phyloP scores from a whole-genome alignment of 1,284 basidiomycete genomes.

The Cerrena zonata region DNA sequence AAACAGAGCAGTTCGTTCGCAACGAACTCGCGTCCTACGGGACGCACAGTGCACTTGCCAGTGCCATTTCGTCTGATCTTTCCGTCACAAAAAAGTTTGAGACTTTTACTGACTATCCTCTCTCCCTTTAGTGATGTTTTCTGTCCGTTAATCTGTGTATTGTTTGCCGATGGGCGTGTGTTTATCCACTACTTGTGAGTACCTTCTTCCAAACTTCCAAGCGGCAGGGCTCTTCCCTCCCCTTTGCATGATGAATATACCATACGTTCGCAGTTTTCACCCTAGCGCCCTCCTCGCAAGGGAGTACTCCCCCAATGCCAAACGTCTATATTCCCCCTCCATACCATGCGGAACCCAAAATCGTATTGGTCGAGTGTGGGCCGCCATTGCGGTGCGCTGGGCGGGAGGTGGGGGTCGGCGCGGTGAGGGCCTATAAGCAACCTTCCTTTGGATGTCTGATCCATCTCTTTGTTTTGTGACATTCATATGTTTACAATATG shows the following conservation, averaged over 20 bases:
- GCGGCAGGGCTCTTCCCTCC: constrained; percentile 17
- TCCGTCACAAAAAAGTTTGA: constrained; percentile 7
- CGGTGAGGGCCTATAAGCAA: constrained; percentile 28
- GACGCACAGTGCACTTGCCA: constrained; percentile 73
- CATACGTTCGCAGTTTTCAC: constrained; percentile 76
- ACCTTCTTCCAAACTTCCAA: constrained; percentile 5
- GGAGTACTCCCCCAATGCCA: constrained; percentile 64
- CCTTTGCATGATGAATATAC: constrained; percentile 48
- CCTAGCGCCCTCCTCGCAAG: constrained; percentile 51
- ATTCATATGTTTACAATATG: too few relatives aligned
- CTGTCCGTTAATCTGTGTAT: too few relatives aligned
- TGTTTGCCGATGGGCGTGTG: not conserved
- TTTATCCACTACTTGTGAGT: too few relatives aligned
- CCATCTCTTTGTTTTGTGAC: constrained; percentile 6
- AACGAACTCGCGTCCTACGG: constrained; percentile 58
- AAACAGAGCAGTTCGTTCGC: constrained; percentile 68
- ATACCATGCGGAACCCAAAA: constrained; percentile 58
- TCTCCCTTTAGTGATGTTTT: not conserved
- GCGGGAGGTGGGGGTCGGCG: constrained; percentile 29
- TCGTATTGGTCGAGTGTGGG: constrained; percentile 49
- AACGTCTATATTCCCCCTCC: constrained; percentile 57
- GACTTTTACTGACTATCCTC: constrained; percentile 7
- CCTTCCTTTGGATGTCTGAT: constrained; percentile 36
- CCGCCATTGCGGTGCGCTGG: constrained; percentile 61
- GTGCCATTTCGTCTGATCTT: constrained; percentile 72